Percentiles rank a stretch among this genome's conserved stretches.
Evolutionary conservation across 768 basidiomycete species (phyloP).

Genomic region (Rhizopogon salebrosus): DNA sequence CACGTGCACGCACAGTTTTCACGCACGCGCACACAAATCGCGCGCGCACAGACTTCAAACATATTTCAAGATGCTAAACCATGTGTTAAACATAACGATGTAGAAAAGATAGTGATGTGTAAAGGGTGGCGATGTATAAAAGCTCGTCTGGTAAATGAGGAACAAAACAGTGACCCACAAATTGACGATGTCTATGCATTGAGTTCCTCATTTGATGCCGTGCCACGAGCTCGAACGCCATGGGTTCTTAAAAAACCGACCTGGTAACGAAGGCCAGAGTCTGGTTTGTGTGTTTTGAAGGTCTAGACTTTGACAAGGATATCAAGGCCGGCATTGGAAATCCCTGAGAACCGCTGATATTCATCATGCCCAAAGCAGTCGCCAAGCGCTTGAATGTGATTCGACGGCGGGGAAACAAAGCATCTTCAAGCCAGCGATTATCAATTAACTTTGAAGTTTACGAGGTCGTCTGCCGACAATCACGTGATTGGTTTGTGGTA

Average conservation of each 20-base stretch:
- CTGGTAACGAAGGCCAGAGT: slow-evolving; percentile 10
- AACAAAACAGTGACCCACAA: no score
- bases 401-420: slow-evolving; percentile 1
- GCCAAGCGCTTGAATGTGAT: slow-evolving; percentile 12
- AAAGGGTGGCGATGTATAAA: no score
- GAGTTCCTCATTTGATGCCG: background rate
- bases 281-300: slow-evolving; percentile 5
- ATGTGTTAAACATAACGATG: no score
- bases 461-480: no score
- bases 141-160: no score
- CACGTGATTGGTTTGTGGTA: no score
- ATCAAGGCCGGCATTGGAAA: slow-evolving; percentile 16
- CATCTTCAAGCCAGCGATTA: background rate
- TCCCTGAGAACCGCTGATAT: slow-evolving; percentile 8
- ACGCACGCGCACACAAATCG: slow-evolving; percentile 39
- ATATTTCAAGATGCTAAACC: no score
- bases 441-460: slow-evolving; percentile 11
- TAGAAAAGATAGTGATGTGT: no score
- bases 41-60: slow-evolving; percentile 6
- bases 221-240: slow-evolving; percentile 4
- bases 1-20: slow-evolving; percentile 20
- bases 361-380: slow-evolving; percentile 10
- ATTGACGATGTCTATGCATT: no score
- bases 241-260: slow-evolving; percentile 1
- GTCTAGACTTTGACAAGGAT: slow-evolving; percentile 4